Conservation (phyloP, 192 early-diverging fungal genomes). For the Coemansia sp. region DNA sequence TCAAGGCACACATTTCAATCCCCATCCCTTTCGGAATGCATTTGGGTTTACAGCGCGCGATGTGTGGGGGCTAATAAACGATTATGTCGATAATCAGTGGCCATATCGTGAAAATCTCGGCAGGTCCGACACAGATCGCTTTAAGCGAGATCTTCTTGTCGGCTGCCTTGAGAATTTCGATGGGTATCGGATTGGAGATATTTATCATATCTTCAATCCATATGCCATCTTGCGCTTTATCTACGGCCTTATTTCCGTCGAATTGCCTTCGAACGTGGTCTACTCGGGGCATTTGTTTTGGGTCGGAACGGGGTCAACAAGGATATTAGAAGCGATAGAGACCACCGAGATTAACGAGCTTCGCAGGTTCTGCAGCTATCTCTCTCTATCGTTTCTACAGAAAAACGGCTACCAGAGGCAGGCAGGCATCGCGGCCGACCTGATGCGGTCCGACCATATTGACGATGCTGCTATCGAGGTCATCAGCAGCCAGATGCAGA, state of each 20-base stretch:
- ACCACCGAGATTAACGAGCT: background rate
- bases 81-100: conserved; percentile 2
- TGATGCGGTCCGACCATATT: too few species aligned
- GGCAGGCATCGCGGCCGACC: too few species aligned
- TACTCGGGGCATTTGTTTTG: background rate
- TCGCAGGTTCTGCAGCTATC: background rate
- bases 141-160: conserved; percentile 5
- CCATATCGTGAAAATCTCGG: background rate
- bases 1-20: background rate
- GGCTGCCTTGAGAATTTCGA: conserved; percentile 1
- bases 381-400: background rate
- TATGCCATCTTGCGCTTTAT: background rate
- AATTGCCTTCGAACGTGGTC: background rate
- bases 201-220: background rate
- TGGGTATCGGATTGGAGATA: conserved; percentile 7
- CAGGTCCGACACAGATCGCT: background rate
- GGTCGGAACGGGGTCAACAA: background rate
- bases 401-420: background rate
- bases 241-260: background rate
- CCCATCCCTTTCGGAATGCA: conserved; percentile 3
- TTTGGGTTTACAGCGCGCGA: conserved; percentile 8
- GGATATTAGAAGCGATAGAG: background rate
- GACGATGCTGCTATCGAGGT: too few species aligned
- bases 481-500: too few species aligned
- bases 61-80: conserved; percentile 6